phyloP scores from a whole-genome alignment of 2,329 filamentous ascomycete species.

The Neofusicoccum cordaticola region DNA sequence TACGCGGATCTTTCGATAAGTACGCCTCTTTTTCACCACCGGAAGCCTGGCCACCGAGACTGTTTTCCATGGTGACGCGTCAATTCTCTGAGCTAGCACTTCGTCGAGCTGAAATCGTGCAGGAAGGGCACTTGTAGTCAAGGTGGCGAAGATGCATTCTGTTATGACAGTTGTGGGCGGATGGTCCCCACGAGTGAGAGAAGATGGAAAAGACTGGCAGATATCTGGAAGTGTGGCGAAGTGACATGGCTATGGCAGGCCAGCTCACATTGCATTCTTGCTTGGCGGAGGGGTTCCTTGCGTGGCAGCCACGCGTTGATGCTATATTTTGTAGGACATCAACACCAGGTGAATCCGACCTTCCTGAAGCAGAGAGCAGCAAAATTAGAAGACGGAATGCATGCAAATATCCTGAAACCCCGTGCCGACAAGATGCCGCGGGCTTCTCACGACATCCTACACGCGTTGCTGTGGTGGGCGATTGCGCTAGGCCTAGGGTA shows the following conservation, averaged over 20 bases:
- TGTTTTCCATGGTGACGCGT: background rate
- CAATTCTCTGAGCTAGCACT: background rate
- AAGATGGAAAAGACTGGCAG: background rate
- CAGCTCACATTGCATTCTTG: background rate
- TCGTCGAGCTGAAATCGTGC: background rate
- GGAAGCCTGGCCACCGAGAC: background rate
- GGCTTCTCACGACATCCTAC: background rate
- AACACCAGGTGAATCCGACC: background rate
- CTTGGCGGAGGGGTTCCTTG: background rate
- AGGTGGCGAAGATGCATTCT: background rate
- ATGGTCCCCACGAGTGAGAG: too few relatives aligned
- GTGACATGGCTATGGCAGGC: background rate
- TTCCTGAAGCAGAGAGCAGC: background rate
- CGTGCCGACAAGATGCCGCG: background rate
- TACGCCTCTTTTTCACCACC: background rate
- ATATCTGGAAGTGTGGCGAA: background rate
- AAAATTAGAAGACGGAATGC: too few relatives aligned
- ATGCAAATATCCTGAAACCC: too few relatives aligned
- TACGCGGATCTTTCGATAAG: background rate
- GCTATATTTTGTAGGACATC: background rate
- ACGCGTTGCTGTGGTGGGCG: background rate
- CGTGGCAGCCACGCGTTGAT: background rate
- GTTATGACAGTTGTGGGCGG: background rate
- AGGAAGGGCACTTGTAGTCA: background rate
- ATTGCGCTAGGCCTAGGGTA: background rate